Conservation (phyloP, 2,329 filamentous ascomycete species). For the Kalaharituber pfeilii region DNA sequence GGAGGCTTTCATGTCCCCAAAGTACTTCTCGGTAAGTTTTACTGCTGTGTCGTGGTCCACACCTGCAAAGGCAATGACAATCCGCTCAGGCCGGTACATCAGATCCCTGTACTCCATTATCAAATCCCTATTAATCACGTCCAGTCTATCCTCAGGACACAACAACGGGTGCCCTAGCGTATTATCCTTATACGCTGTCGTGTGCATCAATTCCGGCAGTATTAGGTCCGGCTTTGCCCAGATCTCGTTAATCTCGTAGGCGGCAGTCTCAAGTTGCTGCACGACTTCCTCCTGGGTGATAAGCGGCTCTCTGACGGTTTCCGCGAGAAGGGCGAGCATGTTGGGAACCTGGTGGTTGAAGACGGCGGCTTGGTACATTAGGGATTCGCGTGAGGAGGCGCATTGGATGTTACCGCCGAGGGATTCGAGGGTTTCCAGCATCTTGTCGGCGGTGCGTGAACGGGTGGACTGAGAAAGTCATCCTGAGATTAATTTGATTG, state of each 20-base stretch:
- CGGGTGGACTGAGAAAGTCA: constrained; percentile 35
- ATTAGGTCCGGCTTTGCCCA: constrained; percentile 97
- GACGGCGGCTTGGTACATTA: constrained; percentile 98
- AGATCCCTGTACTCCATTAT: constrained; percentile 62
- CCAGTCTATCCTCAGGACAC: constrained; percentile 70
- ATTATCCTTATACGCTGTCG: constrained; percentile 89
- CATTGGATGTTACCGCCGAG: constrained; percentile 94
- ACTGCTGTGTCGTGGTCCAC: constrained; percentile 70
- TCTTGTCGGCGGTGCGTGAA: constrained; percentile 55
- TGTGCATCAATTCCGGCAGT: constrained; percentile 83
- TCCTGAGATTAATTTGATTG: neutral
- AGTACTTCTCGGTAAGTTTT: constrained; percentile 61
- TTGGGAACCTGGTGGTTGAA: constrained; percentile 84
- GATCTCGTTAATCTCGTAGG: constrained; percentile 92
- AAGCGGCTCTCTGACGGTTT: constrained; percentile 73
- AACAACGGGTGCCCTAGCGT: constrained; percentile 85
- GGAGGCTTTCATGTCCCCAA: constrained; percentile 66
- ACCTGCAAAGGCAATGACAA: constrained; percentile 89
- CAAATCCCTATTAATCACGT: constrained; percentile 52
- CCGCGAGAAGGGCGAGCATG: constrained; percentile 69
- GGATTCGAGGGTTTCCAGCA: constrained; percentile 73
- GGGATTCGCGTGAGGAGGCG: constrained; percentile 78
- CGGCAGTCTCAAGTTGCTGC: constrained; percentile 74
- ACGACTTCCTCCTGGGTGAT: constrained; percentile 76
- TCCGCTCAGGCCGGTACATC: constrained; percentile 78